phyloP scores from a whole-genome alignment of 2,329 filamentous ascomycete genomes.

The Epichloe gansuensis region DNA sequence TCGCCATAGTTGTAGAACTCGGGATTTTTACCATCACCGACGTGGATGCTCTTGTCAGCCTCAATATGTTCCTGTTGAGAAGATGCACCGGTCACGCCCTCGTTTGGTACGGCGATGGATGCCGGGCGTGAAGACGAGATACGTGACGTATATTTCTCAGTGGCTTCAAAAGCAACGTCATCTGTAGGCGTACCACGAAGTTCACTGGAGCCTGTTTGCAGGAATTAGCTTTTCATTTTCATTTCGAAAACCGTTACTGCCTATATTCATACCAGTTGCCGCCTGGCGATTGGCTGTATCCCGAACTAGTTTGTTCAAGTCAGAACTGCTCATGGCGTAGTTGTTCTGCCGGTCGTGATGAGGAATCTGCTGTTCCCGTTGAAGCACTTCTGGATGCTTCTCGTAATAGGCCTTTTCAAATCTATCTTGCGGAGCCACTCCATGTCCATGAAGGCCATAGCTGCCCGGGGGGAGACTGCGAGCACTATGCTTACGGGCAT shows the following conservation, averaged over 20 bases:
- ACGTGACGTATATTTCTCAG: conserved; percentile 70
- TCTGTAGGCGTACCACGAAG: conserved; percentile 71
- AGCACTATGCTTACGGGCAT: conserved; percentile 62
- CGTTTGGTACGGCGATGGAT: conserved; percentile 22
- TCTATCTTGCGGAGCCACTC: conserved; percentile 59
- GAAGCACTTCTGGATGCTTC: conserved; percentile 72
- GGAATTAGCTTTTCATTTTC: conserved; percentile 9
- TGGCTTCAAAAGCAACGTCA: conserved; percentile 78
- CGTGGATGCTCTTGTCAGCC: conserved; percentile 54
- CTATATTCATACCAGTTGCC: conserved; percentile 20
- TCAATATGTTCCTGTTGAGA: conserved; percentile 25
- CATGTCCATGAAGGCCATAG: conserved; percentile 87
- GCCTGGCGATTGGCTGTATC: conserved; percentile 47
- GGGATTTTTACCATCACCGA: conserved; percentile 45
- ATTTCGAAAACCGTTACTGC: too few species aligned
- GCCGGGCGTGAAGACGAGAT: conserved; percentile 54
- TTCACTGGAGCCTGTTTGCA: conserved; percentile 43
- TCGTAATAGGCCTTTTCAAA: conserved; percentile 87
- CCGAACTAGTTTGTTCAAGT: conserved; percentile 80
- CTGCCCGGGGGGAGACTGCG: conserved; percentile 69
- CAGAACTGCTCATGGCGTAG: conserved; percentile 77
- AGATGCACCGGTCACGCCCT: conserved; percentile 7
- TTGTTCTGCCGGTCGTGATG: conserved; percentile 48
- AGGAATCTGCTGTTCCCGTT: conserved; percentile 55
- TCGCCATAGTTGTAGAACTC: conserved; percentile 26